Base-by-base conservation (phyloP, 106 monocot species). In the Acorus calamus region DNA sequence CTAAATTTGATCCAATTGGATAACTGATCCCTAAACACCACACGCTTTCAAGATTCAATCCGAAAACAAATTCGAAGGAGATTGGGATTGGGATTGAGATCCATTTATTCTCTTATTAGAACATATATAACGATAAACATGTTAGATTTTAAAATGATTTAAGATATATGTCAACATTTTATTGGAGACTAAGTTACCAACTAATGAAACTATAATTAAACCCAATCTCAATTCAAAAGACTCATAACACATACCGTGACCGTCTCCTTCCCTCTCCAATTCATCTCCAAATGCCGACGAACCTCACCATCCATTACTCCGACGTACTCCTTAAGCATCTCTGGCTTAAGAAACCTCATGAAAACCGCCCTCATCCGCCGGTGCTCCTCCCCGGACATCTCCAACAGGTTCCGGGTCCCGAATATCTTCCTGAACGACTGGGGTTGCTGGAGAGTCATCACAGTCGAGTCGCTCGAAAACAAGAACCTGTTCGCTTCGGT, bases 401-500 rank as follows among this genome's bases (percentile, higher is more conserved):
- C 72, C 44, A 76, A 4, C 59, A 76, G 56, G 68, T 72, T 76
- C 49, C 68, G 53, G 42, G 2, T 58, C 8, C 80, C 80, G 4
- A 76, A 5, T 4, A 81, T 66, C 42, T 61, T 54, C 12, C 57
- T 44, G 2, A 72, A 44, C 6, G 63, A 67, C 11, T 5, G 47
- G 2, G 66, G 53, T 42, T 66, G 66, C 42, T 66, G 41, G 8
- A 44, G 66, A 3, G 54, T 41, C 6, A 66, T 52, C 53, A 42
- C 62, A 13, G n/a, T 13, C n/a, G 57, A 5, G 0, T 59, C 67
- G 14, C 49, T 59, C 28, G 51, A 4, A 63, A 80, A 80, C 4
- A 80, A 9, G 50, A 76, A 50, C 64, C 68, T 80, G 76, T 80
- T 80, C 3, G 78, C 72, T 2, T 72, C 68, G 12, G 46, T 44